Conservation (phyloP, 495 filamentous ascomycete species). For the Hyaloscypha bicolor region DNA sequence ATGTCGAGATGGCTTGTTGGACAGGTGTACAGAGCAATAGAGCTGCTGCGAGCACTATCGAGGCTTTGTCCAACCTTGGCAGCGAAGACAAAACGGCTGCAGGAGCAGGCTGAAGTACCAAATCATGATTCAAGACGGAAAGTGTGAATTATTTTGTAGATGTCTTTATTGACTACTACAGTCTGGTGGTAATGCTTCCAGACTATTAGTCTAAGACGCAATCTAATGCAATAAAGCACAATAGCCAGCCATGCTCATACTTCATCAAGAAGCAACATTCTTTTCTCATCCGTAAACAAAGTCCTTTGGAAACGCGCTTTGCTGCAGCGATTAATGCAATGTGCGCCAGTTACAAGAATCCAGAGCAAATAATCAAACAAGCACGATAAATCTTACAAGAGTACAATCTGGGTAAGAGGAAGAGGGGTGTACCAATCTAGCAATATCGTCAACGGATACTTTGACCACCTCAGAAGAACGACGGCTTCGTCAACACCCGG, state of each 20-base stretch:
- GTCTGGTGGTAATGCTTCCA: not conserved
- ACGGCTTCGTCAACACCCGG: slow-evolving; percentile 55
- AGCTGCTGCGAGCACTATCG: too few species aligned
- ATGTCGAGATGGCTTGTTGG: too few species aligned
- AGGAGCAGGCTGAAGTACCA: not conserved
- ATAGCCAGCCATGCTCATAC: not conserved
- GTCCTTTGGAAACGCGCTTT: not conserved
- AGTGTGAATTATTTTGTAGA: not conserved
- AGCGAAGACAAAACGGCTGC: too few species aligned
- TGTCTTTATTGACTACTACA: not conserved
- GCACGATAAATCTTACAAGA: not conserved
- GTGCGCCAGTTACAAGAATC: not conserved
- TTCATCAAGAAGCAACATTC: not conserved
- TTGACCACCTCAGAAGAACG: slow-evolving; percentile 37
- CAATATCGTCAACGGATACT: not conserved
- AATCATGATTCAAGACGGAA: not conserved
- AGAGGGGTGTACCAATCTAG: not conserved
- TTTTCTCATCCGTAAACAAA: not conserved
- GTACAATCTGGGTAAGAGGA: slow-evolving; percentile 2
- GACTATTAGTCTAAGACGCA: not conserved
- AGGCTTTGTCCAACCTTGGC: too few species aligned
- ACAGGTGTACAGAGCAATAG: too few species aligned
- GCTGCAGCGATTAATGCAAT: not conserved
- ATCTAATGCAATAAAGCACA: not conserved
- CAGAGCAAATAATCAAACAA: not conserved